Percentiles rank a stretch among this genome's conserved stretches.
Evolutionary conservation across 768 basidiomycete species (phyloP).

Genomic region (Cystofilobasidium capitatum): DNA sequence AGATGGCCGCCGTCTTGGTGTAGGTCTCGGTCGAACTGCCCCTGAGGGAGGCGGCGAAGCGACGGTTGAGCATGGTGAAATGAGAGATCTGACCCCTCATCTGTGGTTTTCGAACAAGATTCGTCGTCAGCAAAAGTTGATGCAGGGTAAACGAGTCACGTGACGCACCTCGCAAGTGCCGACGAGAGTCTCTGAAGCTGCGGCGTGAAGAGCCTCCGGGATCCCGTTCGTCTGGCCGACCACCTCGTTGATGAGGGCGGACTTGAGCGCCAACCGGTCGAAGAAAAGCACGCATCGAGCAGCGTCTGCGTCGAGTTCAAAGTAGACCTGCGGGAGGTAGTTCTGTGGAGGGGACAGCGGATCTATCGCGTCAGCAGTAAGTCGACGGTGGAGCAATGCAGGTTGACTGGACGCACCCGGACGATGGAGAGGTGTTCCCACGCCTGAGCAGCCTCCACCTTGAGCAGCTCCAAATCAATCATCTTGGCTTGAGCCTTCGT

Average conservation of each 20-base stretch:
- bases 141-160: background rate
- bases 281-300: conserved; percentile 87
- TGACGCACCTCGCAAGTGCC: conserved; percentile 76
- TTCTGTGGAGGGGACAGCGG: conserved; percentile 46
- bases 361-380: background rate
- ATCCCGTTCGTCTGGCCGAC: conserved; percentile 74
- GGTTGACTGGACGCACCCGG: conserved; percentile 48
- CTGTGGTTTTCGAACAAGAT: conserved; percentile 40
- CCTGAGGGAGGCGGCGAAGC: conserved; percentile 74
- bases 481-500: conserved; percentile 80
- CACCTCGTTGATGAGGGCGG: conserved; percentile 72
- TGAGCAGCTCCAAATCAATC: conserved; percentile 79
- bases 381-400: background rate
- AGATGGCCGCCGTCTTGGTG: conserved; percentile 59
- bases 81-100: conserved; percentile 74
- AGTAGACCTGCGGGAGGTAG: conserved; percentile 81
- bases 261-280: conserved; percentile 74
- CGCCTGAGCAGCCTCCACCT: conserved; percentile 72
- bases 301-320: conserved; percentile 79
- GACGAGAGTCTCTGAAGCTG: conserved; percentile 75
- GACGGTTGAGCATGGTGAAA: conserved; percentile 73
- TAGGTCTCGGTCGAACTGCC: conserved; percentile 76
- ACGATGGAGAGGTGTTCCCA: conserved; percentile 70
- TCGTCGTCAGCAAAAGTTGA: background rate
- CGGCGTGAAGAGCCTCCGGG: conserved; percentile 71